phyloP scores from a whole-genome alignment of 2,329 filamentous ascomycete genomes.

The Colletotrichum sp. region DNA sequence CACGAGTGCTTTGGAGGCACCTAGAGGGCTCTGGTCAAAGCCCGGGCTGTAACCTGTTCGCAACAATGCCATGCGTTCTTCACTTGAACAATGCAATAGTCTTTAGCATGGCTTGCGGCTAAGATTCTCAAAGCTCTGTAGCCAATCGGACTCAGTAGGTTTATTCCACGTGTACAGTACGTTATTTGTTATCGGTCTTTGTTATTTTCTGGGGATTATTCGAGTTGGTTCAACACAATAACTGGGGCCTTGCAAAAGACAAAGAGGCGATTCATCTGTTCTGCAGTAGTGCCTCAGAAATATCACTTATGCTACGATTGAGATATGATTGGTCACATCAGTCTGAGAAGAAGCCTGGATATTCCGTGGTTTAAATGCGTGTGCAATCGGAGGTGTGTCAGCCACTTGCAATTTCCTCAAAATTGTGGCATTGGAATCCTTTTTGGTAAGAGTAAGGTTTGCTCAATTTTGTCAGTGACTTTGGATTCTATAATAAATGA shows the following conservation, averaged over 20 bases:
- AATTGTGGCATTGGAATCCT: too few relatives aligned
- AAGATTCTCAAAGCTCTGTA: background rate
- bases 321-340: background rate
- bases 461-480: too few relatives aligned
- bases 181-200: background rate
- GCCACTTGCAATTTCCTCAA: too few relatives aligned
- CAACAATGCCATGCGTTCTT: background rate
- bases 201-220: background rate
- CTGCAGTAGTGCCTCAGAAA: accelerated
- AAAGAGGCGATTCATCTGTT: background rate
- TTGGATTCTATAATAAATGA: too few relatives aligned
- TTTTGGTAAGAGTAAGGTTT: too few relatives aligned
- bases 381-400: too few relatives aligned
- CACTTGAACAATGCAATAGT: background rate
- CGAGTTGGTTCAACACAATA: background rate
- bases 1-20: too few relatives aligned
- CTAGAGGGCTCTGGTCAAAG: background rate
- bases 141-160: accelerated
- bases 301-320: background rate
- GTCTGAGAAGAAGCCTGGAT: background rate
- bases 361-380: too few relatives aligned
- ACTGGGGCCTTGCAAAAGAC: background rate
- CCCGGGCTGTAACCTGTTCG: background rate
- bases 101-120: background rate
- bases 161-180: accelerated